Evolutionary conservation across 1,139 yeast genomes (phyloP), one percentile per base, ranked within the genome.

Genomic region (Pneumocystis canis): DNA sequence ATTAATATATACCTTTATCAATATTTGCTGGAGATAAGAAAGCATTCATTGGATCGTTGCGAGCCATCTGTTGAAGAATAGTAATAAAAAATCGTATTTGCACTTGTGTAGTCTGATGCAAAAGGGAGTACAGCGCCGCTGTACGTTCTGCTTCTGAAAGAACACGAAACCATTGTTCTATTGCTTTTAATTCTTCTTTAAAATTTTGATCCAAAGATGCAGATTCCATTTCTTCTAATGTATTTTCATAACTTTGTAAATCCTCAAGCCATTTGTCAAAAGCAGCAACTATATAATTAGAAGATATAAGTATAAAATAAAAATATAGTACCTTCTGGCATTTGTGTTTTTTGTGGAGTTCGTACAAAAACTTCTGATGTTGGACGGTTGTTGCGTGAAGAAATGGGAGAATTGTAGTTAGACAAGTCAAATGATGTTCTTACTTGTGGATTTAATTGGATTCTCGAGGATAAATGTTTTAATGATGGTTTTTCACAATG

Each of bases 141-240:
- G 77, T 74, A 37, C 76, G 70, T 65, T 75, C 77, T 6, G 74
- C 74, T 39, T 71, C 75, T 37, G 70, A 66, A 56, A 75, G 67
- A 18, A 73, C 73, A 25, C 72, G 70, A 64, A 75, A 75, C 77
- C 77, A 75, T 62, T 73, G 71, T 66, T 75, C 77, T 61, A 75
- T 71, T 25, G 74, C 71, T 59, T 63, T 64, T 58, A 73, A 67
- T 64, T 73, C 74, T 40, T 71, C 69, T 61, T 69, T 69, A 65
- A 72, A 72, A 39, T 69, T 66, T 62, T 66, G 67, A 62, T 71
- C 73, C 61, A 72, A 65, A 30, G 71, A 66, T 30, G 72, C 75
- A 16, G 73, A 68, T 14, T 76, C 74, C 74, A 73, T 73, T 61
- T 73, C 73, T 58, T 73, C 75, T 63, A 73, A 65, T 18, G 74